Percentiles rank a stretch among this genome's conserved stretches.
Evolutionary conservation across 371 early-diverging fungal genomes (phyloP).

Genomic region (Funneliformis caledonium): DNA sequence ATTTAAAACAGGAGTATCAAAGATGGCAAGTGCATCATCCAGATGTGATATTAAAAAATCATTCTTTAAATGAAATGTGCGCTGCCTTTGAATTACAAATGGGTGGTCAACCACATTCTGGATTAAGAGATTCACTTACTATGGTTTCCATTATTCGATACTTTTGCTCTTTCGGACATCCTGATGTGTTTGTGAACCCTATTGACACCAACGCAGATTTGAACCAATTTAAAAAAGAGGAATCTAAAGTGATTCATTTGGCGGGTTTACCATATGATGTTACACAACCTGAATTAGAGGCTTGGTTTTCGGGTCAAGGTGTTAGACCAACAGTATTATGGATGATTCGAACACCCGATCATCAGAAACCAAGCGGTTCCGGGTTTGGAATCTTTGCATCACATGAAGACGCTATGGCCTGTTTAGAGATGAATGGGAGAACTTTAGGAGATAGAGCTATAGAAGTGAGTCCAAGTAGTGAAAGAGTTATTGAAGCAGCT

Average conservation of each 20-base stretch:
- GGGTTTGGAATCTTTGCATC: slow-evolving; percentile 62
- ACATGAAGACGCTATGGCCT: slow-evolving; percentile 67
- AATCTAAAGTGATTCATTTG: slow-evolving; percentile 70
- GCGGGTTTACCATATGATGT: slow-evolving; percentile 65
- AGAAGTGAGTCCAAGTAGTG: slow-evolving; percentile 68
- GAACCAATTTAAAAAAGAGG: slow-evolving; percentile 68
- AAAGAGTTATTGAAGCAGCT: slow-evolving; percentile 61
- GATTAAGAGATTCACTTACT: slow-evolving; percentile 64
- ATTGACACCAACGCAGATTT: slow-evolving; percentile 68
- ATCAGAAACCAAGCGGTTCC: slow-evolving; percentile 60
- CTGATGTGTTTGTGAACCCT: slow-evolving; percentile 69
- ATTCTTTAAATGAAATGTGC: slow-evolving; percentile 69
- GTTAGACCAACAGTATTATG: slow-evolving; percentile 60
- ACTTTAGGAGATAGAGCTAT: slow-evolving; percentile 69
- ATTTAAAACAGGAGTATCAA: slow-evolving; percentile 73
- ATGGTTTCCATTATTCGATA: slow-evolving; percentile 65
- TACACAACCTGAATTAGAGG: slow-evolving; percentile 68
- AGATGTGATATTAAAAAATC: slow-evolving; percentile 58
- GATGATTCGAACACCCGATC: slow-evolving; percentile 58
- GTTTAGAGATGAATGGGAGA: slow-evolving; percentile 68
- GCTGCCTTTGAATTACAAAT: slow-evolving; percentile 57
- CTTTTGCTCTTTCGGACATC: slow-evolving; percentile 56
- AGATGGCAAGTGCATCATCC: slow-evolving; percentile 70
- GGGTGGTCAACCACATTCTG: slow-evolving; percentile 60
- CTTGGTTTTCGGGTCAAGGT: slow-evolving; percentile 67